These are phyloP conservation scores for Plasmopara halstedii DNA, from an alignment of 352 stramenopile genomes.

Conservation along the genomic window DNA sequence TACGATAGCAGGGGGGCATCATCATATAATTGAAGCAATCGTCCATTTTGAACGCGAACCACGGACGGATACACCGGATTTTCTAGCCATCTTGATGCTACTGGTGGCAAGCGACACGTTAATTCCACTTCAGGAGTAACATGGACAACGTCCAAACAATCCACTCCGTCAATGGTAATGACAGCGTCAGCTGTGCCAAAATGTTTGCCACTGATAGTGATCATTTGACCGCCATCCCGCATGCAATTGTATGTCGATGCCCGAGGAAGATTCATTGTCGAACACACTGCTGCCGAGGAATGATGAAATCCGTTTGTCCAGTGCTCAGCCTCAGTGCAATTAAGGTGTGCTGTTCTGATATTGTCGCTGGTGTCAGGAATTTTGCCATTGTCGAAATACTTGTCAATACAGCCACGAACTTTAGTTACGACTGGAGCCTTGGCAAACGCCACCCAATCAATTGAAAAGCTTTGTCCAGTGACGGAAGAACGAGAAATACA, in stretches of 20 bases:
- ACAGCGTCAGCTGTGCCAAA: constrained; percentile 61
- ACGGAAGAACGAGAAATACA: constrained; percentile 22
- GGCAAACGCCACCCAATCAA: constrained; percentile 64
- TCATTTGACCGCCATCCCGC: constrained; percentile 39
- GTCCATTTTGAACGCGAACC: constrained; percentile 59
- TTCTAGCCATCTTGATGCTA: constrained; percentile 15
- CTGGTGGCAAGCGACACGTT: constrained; percentile 66
- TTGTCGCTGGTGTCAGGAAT: constrained; percentile 1
- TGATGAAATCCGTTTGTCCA: constrained; percentile 44
- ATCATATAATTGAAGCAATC: constrained; percentile 51
- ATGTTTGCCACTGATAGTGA: constrained; percentile 63
- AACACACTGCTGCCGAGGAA: constrained; percentile 31
- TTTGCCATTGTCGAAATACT: constrained; percentile 39
- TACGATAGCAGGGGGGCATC: constrained; percentile 62
- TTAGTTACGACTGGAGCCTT: constrained; percentile 68
- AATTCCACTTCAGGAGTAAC: constrained; percentile 50
- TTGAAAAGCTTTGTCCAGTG: constrained; percentile 55
- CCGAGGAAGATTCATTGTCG: constrained; percentile 36
- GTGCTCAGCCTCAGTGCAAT: constrained; percentile 36
- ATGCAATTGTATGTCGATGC: constrained; percentile 74
- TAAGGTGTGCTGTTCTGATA: constrained; percentile 18
- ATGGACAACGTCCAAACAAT: constrained; percentile 63
- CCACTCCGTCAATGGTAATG: constrained; percentile 58
- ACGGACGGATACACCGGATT: constrained; percentile 36
- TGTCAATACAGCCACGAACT: constrained; percentile 74